A percentile compares a stretch with the other conserved stretches of the same genome.
phyloP scores from a whole-genome alignment of 495 filamentous ascomycete genomes.

The Tetracladium setigerum region DNA sequence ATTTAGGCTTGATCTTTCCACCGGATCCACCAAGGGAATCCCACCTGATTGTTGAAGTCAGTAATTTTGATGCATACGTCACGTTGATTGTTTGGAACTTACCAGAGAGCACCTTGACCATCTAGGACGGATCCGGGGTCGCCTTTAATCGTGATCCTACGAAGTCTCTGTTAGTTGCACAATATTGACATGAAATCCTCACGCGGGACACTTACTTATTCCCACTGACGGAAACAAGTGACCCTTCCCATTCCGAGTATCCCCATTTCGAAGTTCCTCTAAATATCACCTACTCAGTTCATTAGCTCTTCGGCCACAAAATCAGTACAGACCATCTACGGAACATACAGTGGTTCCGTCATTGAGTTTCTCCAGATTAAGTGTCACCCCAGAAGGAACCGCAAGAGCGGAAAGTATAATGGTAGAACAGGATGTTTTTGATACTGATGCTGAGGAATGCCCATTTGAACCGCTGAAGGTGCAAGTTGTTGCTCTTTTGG shows the following conservation, averaged over 20 bases:
- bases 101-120: slow-evolving; percentile 30
- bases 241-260: slow-evolving; percentile 47
- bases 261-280: slow-evolving; percentile 43
- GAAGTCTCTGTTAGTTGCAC: too few relatives aligned
- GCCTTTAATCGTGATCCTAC: slow-evolving; percentile 32
- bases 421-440: slow-evolving; percentile 41
- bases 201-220: slow-evolving; percentile 17
- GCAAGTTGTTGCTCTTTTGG: slow-evolving; percentile 32
- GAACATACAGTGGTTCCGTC: slow-evolving; percentile 28
- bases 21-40: slow-evolving; percentile 45
- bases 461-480: slow-evolving; percentile 39
- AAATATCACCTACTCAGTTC: slow-evolving; percentile 31
- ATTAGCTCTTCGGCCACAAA: too few relatives aligned
- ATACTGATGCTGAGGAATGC: slow-evolving; percentile 29
- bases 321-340: too few relatives aligned
- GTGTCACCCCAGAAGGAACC: slow-evolving; percentile 44
- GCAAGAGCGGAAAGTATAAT: slow-evolving; percentile 39
- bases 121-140: slow-evolving; percentile 33
- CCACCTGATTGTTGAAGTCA: slow-evolving; percentile 32
- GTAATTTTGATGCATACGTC: too few relatives aligned
- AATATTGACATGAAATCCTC: too few relatives aligned
- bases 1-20: slow-evolving; percentile 51
- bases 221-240: slow-evolving; percentile 39
- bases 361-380: slow-evolving; percentile 41
- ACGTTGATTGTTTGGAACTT: too few relatives aligned